These are phyloP conservation scores for Eucommia ulmoides DNA, from an alignment of 257 asterid genomes.

Conservation along the genomic window DNA sequence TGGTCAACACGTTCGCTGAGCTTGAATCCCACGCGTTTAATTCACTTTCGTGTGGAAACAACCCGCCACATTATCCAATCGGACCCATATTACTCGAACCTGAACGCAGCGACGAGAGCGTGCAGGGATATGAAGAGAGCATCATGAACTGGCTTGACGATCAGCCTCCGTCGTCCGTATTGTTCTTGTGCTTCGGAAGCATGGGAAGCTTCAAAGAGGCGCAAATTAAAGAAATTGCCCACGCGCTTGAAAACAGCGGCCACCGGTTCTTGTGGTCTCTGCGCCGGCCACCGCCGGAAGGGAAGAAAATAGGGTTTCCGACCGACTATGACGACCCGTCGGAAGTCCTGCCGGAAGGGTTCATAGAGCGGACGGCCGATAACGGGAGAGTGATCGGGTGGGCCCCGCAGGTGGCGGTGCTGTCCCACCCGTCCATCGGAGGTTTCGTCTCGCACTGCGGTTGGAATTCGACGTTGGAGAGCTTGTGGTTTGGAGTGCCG, in stretches of 20 bases:
- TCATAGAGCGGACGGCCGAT: conserved; percentile 24
- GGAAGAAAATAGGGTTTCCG: conserved; percentile 4
- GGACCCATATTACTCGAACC: conserved; percentile 14
- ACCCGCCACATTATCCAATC: conserved; percentile 13
- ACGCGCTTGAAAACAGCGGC: conserved; percentile 13
- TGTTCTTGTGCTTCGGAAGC: conserved; percentile 20
- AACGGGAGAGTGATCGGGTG: conserved; percentile 49
- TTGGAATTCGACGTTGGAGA: conserved; percentile 57
- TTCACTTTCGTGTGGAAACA: conserved; percentile 3
- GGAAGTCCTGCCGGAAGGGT: conserved; percentile 37
- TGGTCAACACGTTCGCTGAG: conserved; percentile 18
- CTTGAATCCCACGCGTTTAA: conserved; percentile 9
- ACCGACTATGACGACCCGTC: conserved; percentile 6
- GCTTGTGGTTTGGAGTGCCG: conserved; percentile 52
- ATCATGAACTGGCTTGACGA: conserved; percentile 12
- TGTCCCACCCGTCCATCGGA: conserved; percentile 33
- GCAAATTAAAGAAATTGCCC: conserved; percentile 17
- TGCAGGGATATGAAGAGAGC: too few species aligned
- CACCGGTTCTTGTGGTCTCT: too few species aligned
- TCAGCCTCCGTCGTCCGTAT: conserved; percentile 16
- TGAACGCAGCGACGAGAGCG: too few species aligned
- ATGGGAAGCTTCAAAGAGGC: conserved; percentile 12
- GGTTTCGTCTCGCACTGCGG: conserved; percentile 67
- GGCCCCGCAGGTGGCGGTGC: conserved; percentile 36
- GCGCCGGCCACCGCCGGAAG: conserved; percentile 6